Evolutionary conservation across 345 rosid species (phyloP), one percentile per base, ranked within the genome.

Genomic region (Corymbia maculata): DNA sequence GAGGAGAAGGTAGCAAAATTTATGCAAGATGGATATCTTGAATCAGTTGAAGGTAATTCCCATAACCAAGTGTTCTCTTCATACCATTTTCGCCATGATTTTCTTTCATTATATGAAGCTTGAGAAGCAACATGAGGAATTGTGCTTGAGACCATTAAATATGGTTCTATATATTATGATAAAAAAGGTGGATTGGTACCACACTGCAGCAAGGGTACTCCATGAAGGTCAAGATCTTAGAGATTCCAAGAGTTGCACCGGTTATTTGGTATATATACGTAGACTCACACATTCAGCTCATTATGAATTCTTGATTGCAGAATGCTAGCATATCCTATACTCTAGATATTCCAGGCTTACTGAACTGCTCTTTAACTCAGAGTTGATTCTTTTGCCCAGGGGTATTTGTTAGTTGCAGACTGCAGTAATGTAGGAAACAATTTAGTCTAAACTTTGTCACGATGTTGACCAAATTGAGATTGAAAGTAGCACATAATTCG

Each of bases 1-100:
- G 94, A 95, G 88, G 95, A 93, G 89, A 94, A 93, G 88, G 94
- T 93, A 89, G 88, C 93, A 87, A 94, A 91, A 47, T 96, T 97
- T 90, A 91, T 97, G 88, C 96, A 94, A 86, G 90, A 89, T 87
- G 98, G 97, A 85, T 93, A 93, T 80, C 94, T 97, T 90, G 99
- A 95, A 87, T 88, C 91, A 75, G 79, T 92, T 84, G 97, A 94
- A 86, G 93, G 99, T 97, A 91, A 90, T 42, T 88, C 49, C 49
- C 84, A 42, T 19, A 75, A 75, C 49, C 84, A 36, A 19, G 47
- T 36, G 82, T 75, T 75, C 49, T 19, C 84, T 75, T 75, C 84
- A 19, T 75, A 6, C 28, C 84, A 75, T 75, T 42, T 24, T 75
- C 0, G 49, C 84, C 24, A 19, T 21, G 49, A 75, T 42, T 17